Evolutionary conservation across 2,329 filamentous ascomycete species (phyloP).

Genomic region (Pyricularia sp.): DNA sequence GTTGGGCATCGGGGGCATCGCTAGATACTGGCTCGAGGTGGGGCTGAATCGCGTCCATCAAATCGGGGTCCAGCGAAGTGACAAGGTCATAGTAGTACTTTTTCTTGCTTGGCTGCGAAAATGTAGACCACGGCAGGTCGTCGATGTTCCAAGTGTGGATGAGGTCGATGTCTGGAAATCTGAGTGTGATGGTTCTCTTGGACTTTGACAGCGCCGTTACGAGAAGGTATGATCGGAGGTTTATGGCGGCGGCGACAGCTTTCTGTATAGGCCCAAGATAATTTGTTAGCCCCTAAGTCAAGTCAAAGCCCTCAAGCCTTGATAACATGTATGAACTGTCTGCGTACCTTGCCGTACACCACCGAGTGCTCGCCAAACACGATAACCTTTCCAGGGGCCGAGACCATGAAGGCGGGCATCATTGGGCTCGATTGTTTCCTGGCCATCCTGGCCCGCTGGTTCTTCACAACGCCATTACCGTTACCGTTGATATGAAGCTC

Average conservation of each 20-base stretch:
- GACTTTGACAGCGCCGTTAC: conserved; percentile 93
- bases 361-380: conserved; percentile 97
- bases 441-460: conserved; percentile 28
- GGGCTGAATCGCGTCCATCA: conserved; percentile 72
- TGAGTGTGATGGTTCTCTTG: conserved; percentile 74
- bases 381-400: conserved; percentile 95
- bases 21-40: conserved; percentile 65
- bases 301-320: neutral
- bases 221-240: conserved; percentile 89
- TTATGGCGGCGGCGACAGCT: conserved; percentile 90
- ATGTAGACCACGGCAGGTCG: conserved; percentile 76
- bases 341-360: conserved; percentile 80
- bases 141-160: conserved; percentile 93
- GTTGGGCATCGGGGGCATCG: conserved; percentile 55
- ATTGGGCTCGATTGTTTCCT: conserved; percentile 55
- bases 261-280: conserved; percentile 38
- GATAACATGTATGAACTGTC: neutral
- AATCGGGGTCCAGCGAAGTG: conserved; percentile 72
- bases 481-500: conserved; percentile 20
- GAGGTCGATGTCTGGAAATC: conserved; percentile 85
- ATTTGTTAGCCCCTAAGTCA: neutral
- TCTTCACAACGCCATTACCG: conserved; percentile 17
- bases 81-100: conserved; percentile 91
- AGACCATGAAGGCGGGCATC: conserved; percentile 94
- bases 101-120: conserved; percentile 75